Evolutionary conservation across 176 grass and related monocot genomes (phyloP), one percentile per base, ranked within the genome.

Genomic region (Ensete glaucum): DNA sequence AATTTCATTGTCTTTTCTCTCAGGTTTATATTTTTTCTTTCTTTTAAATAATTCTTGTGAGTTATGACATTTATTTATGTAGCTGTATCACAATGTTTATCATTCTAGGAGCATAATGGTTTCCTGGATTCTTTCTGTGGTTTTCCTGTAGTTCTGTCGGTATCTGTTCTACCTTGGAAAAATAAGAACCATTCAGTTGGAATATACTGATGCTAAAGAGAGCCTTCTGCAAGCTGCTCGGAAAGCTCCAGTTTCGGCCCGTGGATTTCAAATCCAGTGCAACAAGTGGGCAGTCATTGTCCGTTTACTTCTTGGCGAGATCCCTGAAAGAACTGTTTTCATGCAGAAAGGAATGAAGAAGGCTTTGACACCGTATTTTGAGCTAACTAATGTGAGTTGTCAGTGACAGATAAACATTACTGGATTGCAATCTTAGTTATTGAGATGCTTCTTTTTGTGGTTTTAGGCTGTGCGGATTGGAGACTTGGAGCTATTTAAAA

Each of bases 171-270:
- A 97, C 75, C 77, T 93, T 55, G 90, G 90, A 7, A 93, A 93
- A 82, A 97, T 97, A n/a, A 83, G 94, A 80, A 90, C 93, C 48
- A 93, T 97, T 88, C 90, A 89, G 78, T 88, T 93, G 66, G 90
- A 93, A 60, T 89, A 93, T 23, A 89, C 94, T 54, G 94, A 91
- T 88, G 94, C 94, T 51, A 93, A 92, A 79, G 85, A 90, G 77
- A 97, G 90, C 80, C 82, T 93, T 14, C 55, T 97, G 77, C 94
- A 97, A 88, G 88, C 88, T 85, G 90, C 94, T 68, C 54, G 88
- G 55, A 97, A 93, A 60, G 88, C 90, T 64, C 87, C 89, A 26
- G 83, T 77, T 17, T 78, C 85, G 16, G 93, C 93, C 58, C 74
- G 75, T 62, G 90, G 90, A 22, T 97, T 93, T 69, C 83, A 77